phyloP scores from a whole-genome alignment of 2,329 filamentous ascomycete species.

The Dothistroma septosporum region DNA sequence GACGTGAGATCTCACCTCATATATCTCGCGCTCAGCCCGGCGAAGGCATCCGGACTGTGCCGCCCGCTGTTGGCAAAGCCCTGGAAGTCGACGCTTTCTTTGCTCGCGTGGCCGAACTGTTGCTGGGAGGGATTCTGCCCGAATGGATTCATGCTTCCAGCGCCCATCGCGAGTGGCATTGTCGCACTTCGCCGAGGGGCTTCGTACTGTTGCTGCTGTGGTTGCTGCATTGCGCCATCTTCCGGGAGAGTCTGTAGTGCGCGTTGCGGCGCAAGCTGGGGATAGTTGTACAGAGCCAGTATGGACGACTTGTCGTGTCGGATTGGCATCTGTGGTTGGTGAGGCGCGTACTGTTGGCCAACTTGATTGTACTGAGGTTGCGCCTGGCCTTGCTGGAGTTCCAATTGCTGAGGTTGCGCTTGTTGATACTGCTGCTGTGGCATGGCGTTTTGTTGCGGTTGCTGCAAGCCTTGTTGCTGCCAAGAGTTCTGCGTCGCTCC shows the following conservation, averaged over 20 bases:
- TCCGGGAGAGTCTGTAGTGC: slow-evolving; percentile 36
- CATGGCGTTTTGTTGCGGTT: slow-evolving; percentile 15
- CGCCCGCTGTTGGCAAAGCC: slow-evolving; percentile 62
- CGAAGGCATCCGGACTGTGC: slow-evolving; percentile 76
- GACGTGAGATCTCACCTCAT: slow-evolving; percentile 25
- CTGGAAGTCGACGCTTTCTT: slow-evolving; percentile 64
- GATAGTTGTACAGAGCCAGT: slow-evolving; percentile 67
- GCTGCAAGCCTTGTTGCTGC: slow-evolving; percentile 17
- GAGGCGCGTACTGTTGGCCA: slow-evolving; percentile 22
- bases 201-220: slow-evolving; percentile 23
- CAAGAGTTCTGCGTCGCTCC: slow-evolving; percentile 9
- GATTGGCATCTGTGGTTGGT: slow-evolving; percentile 39
- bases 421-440: slow-evolving; percentile 21
- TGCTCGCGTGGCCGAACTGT: slow-evolving; percentile 51
- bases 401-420: slow-evolving; percentile 26
- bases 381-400: slow-evolving; percentile 35
- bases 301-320: slow-evolving; percentile 69
- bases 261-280: slow-evolving; percentile 48
- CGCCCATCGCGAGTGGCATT: slow-evolving; percentile 33
- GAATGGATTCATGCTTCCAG: slow-evolving; percentile 32
- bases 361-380: slow-evolving; percentile 12
- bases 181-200: slow-evolving; percentile 36
- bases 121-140: slow-evolving; percentile 22
- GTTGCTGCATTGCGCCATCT: slow-evolving; percentile 27
- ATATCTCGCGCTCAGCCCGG: slow-evolving; percentile 62